Percentiles rank a stretch among this genome's conserved stretches.
Conservation (phyloP, 163 green algal genomes). For the Prototheca stagnorum region DNA sequence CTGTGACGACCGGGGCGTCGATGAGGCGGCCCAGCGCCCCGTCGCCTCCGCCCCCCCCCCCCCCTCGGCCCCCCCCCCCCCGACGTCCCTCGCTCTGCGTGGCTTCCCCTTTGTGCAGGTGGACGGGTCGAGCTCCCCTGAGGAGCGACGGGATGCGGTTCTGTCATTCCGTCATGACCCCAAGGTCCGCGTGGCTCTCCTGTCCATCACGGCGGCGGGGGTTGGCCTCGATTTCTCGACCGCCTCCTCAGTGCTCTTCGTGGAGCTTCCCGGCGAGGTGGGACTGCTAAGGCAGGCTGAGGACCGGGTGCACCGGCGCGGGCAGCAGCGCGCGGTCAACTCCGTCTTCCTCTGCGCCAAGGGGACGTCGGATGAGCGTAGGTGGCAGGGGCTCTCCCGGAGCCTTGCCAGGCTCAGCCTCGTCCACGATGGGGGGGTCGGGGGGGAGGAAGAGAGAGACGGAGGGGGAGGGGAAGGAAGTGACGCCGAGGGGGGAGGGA, state of each 20-base stretch:
- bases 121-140: background rate
- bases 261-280: conserved; percentile 31
- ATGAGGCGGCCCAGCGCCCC: too few species aligned
- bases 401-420: conserved; percentile 20
- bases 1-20: conserved; percentile 20
- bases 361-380: conserved; percentile 41
- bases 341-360: conserved; percentile 80
- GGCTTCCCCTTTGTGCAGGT: background rate
- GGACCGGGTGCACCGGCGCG: conserved; percentile 75
- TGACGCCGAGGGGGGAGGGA: background rate
- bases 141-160: conserved; percentile 3
- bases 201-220: conserved; percentile 77
- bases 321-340: conserved; percentile 61
- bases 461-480: background rate
- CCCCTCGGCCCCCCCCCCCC: too few species aligned
- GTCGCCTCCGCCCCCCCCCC: too few species aligned
- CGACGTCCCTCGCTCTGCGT: too few species aligned
- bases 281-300: conserved; percentile 73
- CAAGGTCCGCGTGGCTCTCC: conserved; percentile 57
- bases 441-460: background rate
- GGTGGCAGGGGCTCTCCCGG: conserved; percentile 28
- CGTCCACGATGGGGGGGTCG: conserved; percentile 23
- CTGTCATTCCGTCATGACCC: conserved; percentile 46
- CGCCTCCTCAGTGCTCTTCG: conserved; percentile 75
- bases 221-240: conserved; percentile 83